Conservation (phyloP, 2,329 filamentous ascomycete genomes). For the Dactylellina sp. region DNA sequence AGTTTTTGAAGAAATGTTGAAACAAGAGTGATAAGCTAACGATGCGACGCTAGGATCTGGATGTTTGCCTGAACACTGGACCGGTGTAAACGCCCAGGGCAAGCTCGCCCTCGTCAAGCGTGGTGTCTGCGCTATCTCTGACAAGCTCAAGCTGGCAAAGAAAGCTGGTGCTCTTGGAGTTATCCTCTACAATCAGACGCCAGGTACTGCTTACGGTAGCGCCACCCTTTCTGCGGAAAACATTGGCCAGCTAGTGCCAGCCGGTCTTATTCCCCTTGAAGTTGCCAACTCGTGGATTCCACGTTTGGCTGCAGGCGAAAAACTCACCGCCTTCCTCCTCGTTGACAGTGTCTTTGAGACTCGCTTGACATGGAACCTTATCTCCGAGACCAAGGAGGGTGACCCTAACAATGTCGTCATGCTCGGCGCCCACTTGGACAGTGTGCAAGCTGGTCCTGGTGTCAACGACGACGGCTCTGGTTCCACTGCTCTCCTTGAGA, state of each 20-base stretch:
- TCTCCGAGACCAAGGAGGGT: slow-evolving; percentile 71
- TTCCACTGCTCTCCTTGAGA: slow-evolving; percentile 70
- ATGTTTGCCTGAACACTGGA: slow-evolving; percentile 66
- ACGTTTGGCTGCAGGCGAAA: slow-evolving; percentile 61
- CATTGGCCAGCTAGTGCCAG: slow-evolving; percentile 60
- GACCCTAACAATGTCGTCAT: slow-evolving; percentile 71
- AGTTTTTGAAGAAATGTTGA: background rate
- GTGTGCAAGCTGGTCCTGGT: slow-evolving; percentile 71
- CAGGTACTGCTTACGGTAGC: slow-evolving; percentile 69
- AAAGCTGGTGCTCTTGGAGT: slow-evolving; percentile 65
- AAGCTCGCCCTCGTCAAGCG: slow-evolving; percentile 67
- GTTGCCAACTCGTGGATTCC: slow-evolving; percentile 63
- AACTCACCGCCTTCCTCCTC: slow-evolving; percentile 52
- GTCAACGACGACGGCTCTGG: slow-evolving; percentile 75
- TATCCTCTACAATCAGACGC: slow-evolving; percentile 67
- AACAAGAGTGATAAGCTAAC: slow-evolving; percentile 6
- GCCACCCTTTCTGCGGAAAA: slow-evolving; percentile 58
- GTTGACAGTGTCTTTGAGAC: slow-evolving; percentile 60
- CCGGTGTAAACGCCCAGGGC: slow-evolving; percentile 65
- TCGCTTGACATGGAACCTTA: slow-evolving; percentile 66
- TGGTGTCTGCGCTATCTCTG: slow-evolving; percentile 65
- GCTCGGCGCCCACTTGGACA: slow-evolving; percentile 72
- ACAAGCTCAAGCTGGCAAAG: slow-evolving; percentile 66
- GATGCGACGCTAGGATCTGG: slow-evolving; percentile 60
- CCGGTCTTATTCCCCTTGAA: slow-evolving; percentile 63